Base-by-base conservation (phyloP, 2,329 filamentous ascomycete species). In the Ceratocystiopsis sp. region DNA sequence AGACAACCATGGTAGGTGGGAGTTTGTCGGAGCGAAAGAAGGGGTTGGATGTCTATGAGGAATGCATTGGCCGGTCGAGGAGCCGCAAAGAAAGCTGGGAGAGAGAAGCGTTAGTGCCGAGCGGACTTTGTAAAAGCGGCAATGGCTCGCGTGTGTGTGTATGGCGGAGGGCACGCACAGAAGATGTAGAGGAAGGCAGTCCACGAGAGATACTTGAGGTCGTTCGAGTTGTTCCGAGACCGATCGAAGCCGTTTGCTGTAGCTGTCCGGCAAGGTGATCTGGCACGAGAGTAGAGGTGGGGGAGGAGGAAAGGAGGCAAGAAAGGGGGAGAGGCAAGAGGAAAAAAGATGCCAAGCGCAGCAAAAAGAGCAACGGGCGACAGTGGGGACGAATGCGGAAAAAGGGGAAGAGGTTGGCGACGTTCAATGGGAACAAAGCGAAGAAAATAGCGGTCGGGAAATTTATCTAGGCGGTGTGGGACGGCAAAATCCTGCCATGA, bases 1-100 rank as follows among this genome's bases (percentile, higher is more conserved):
- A 37, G 48, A 68, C 64, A 52, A 70, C 68, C 68, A 71, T 75
- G 51, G 60, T 29, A 21, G 19, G 19, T 29, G 25, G 25, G 2
- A 29, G 25, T 8, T 29, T 29, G 25, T 29, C 33, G 37, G 25
- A 13, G 25, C 4, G 10, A 25, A 35, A 14, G 37, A 40, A 38
- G 40, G n/a, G 34, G 14, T 15, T 32, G n/a, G 29, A 18, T 39
- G 38, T 29, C 41, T 45, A 46, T 41, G 35, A 46, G 15, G 45
- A 42, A 51, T 42, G 54, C 59, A 60, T 59, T 55, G 46, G 50
- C 42, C 18, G 37, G 34, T 29, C 25, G 10, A 29, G 6, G 37
- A 38, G 12, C 19, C 36, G 18, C 4, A 16, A 32, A 29, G 21
- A n/a, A n/a, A 29, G 25, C 25, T 29, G 25, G 25, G 4, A 29